Evolutionary conservation across 208 protist species (phyloP), one percentile per base, ranked within the genome.

Genomic region (Acanthamoeba divionensis): DNA sequence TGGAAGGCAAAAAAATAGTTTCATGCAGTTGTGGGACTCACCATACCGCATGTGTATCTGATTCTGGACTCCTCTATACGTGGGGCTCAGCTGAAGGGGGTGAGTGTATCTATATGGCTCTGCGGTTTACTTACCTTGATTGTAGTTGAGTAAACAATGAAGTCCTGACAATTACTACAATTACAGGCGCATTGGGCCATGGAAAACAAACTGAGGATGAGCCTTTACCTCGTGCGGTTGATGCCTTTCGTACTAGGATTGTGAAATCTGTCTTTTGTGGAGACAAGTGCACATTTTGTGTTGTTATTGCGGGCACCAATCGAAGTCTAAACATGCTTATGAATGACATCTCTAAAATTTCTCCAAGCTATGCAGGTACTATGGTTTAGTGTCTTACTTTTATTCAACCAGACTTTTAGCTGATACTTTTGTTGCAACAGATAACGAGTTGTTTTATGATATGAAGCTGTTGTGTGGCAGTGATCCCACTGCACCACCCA

Each of bases 1-100:
- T 85, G 6, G 29, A 26, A 15, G 75, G 75, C 24, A 85, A 85
- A n/a, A 85, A 85, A 38, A 63, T 85, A 47, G 75, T 85, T 7
- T 9, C 44, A 18, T 55, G 44, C 52, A 65, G 50, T 54, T 63
- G 75, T 21, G 75, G 75, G 1, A 36, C 36, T 36, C 41, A 85
- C 33, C 47, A 50, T n/a, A 44, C 75, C 9, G 75, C 75, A 8
- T 85, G 75, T 31, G 13, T 85, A 21, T 63, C 52, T 7, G 75
- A 85, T 36, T 65, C 75, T 24, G 75, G 75, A 29, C 36, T 55
- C 4, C 52, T 85, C 50, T 85, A 85, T 54, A 63, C 75, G 36
- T 85, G 21, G 24, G 75, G 75, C 24, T 26, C n/a, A n/a, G n/a
- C n/a, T n/a, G n/a, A n/a, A n/a, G n/a, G n/a, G n/a, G n/a, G n/a